Percentiles rank a stretch among this genome's conserved stretches.
These are phyloP conservation scores for Sonneratia alba DNA, from an alignment of 345 rosid species.

Conservation along the genomic window DNA sequence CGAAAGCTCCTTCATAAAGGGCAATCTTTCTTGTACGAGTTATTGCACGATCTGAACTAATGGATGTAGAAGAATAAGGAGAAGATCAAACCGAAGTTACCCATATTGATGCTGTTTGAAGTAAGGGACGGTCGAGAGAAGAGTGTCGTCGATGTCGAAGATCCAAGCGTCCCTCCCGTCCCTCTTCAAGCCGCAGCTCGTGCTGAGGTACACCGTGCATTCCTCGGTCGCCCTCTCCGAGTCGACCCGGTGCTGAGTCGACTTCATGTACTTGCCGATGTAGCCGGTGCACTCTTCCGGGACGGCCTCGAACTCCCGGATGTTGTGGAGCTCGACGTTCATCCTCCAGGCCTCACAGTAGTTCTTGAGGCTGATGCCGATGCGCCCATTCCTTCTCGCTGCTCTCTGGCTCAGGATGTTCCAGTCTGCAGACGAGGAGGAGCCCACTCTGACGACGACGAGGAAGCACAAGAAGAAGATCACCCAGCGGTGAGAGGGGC, in stretches of 20 bases:
- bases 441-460: neutral
- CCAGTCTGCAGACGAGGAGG: slow-evolving; percentile 12
- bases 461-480: neutral
- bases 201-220: slow-evolving; percentile 16
- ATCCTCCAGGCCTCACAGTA: slow-evolving; percentile 20
- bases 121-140: slow-evolving; percentile 15
- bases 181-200: slow-evolving; percentile 10
- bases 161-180: slow-evolving; percentile 20
- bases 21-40: no score
- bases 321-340: slow-evolving; percentile 20
- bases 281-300: slow-evolving; percentile 12
- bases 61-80: neutral
- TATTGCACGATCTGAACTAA: neutral
- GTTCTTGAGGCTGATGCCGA: slow-evolving; percentile 15
- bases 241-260: slow-evolving; percentile 8
- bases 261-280: slow-evolving; percentile 14
- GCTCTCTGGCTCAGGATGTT: slow-evolving; percentile 9
- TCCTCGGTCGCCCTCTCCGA: slow-evolving; percentile 14
- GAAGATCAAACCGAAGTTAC: neutral
- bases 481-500: neutral
- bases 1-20: no score
- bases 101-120: slow-evolving; percentile 16
- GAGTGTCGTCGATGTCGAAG: slow-evolving; percentile 16
- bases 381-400: neutral
- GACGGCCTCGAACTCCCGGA: slow-evolving; percentile 10